Evolutionary conservation across 2,329 filamentous ascomycete genomes (phyloP), one percentile per base, ranked within the genome.

Genomic region (Ophiostoma perfectum): DNA sequence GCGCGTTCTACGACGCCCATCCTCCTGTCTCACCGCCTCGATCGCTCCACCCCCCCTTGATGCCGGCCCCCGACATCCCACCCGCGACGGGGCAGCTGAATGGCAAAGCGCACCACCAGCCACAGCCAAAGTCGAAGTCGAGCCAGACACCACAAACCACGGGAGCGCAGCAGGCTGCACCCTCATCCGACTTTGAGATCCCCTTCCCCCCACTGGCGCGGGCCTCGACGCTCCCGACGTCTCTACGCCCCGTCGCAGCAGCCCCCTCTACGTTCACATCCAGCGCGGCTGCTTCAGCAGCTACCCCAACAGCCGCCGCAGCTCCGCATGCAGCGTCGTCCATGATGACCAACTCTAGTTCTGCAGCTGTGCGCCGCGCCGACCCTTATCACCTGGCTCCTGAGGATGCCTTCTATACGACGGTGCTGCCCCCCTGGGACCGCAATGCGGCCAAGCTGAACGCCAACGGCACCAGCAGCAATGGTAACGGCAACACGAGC

Each of bases 401-500:
- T 16, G 90, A 94, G 80, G 92, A 96, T 85, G 92, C 92, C 68
- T 91, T 92, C 78, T 84, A 87, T 74, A 80, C 84, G 14, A 62
- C 69, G 1, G 77, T 83, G 16, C 87, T 88, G 1, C 86, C 89
- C 49, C 86, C 88, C 4, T 84, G 86, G 75, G 82, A 78, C 73
- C 79, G 77, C 71, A 69, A 77, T 74, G 69, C 69, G 0, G 47
- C 49, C 11, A 49, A 36, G 14, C 41, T 36, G 49, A 38, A 38
- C n/a, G 36, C 36, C 47, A 45, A 12, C 44, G 7, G 12, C 14
- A 27, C 6, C 64, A 65, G 8, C n/a, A 60, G 7, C 62, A 58
- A 36, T 3, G 45, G 14, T 14, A 52, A 5, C 36, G 64, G 27
- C 66, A 66, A 41, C 18, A 45, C 60, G n/a, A 39, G 67, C 8